Base-by-base conservation (phyloP, 2,329 filamentous ascomycete species). In the Sporothrix variecibatus region DNA sequence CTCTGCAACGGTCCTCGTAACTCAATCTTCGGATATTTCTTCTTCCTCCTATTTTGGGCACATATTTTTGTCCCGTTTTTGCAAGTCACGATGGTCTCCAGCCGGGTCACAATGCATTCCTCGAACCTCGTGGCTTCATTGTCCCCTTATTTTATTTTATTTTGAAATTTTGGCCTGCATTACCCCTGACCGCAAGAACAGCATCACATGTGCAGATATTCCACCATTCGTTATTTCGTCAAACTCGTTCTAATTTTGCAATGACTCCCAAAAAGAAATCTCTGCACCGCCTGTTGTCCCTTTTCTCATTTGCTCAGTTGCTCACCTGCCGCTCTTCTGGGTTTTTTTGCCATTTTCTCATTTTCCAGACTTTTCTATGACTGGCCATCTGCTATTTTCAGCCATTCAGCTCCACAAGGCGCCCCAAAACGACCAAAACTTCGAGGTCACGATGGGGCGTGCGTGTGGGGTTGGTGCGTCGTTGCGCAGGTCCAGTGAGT, bases 401-500 rank as follows among this genome's bases (percentile, higher is more conserved):
- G 46, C 43, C 38, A 58, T 56, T 3, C 34, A 40, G 31, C 43
- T 69, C 56, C 72, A 62, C 53, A 70, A 64, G 49, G 60, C 65
- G 62, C 38, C 62, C 38, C 40, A 70, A 64, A 34, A 49, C 65
- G 60, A 7, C 60, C n/a, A 40, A 64, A 64, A 38, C 60, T 38
- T 46, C 38, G 17, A 71, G 62, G 74, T 73, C 72, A 75, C 74
- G 74, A 60, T 75, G 72, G 72, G 72, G 72, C 23, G 73, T 70
- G 64, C 20, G 49, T 74, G 49, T 73, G 62, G 62, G 65, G 43
- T 49, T 46, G 70, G 28, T 51, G 38, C 49, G 68, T 34, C 31
- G 49, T 31, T 26, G 51, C 38, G 60, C 64, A 28, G 68, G 34
- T 58, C 49, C 31, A 46, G 62, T 9, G 31, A 20, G 60, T 23